Conservation (phyloP, 2,329 filamentous ascomycete genomes). For the Ophiostoma australiae region DNA sequence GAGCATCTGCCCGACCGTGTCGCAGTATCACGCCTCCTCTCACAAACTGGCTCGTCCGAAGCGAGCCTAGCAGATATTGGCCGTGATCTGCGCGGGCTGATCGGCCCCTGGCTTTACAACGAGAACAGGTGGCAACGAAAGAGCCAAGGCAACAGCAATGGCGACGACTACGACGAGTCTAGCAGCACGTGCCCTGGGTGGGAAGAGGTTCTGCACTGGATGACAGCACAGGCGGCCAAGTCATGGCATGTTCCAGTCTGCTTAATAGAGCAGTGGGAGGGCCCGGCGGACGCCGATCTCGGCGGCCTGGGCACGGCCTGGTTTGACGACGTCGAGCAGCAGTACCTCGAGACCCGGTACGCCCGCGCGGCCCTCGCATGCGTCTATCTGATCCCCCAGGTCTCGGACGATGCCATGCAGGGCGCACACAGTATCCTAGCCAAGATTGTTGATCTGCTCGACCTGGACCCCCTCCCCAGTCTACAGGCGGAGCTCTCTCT, state of each 20-base stretch:
- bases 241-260: conserved; percentile 60
- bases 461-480: conserved; percentile 50
- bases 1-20: conserved; percentile 54
- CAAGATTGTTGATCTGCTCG: conserved; percentile 56
- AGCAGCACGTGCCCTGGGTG: conserved; percentile 50
- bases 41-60: conserved; percentile 44
- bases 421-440: conserved; percentile 57
- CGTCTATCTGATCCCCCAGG: conserved; percentile 61
- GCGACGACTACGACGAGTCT: conserved; percentile 24
- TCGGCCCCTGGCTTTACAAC: conserved; percentile 70
- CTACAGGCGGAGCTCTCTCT: conserved; percentile 46
- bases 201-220: conserved; percentile 65
- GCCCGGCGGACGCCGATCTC: conserved; percentile 64
- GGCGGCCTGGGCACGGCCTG: conserved; percentile 54
- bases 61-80: conserved; percentile 43
- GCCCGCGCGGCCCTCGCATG: conserved; percentile 62
- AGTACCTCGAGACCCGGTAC: conserved; percentile 59
- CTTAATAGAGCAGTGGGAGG: conserved; percentile 67
- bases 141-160: too few species aligned
- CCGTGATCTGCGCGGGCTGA: conserved; percentile 61
- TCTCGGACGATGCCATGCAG: conserved; percentile 53
- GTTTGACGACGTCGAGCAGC: conserved; percentile 56
- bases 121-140: conserved; percentile 51
- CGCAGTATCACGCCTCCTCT: conserved; percentile 59
- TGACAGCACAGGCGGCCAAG: conserved; percentile 52